Evolutionary conservation across 2,329 filamentous ascomycete species (phyloP).

Genomic region (Cephalotrichum gorgonifer): DNA sequence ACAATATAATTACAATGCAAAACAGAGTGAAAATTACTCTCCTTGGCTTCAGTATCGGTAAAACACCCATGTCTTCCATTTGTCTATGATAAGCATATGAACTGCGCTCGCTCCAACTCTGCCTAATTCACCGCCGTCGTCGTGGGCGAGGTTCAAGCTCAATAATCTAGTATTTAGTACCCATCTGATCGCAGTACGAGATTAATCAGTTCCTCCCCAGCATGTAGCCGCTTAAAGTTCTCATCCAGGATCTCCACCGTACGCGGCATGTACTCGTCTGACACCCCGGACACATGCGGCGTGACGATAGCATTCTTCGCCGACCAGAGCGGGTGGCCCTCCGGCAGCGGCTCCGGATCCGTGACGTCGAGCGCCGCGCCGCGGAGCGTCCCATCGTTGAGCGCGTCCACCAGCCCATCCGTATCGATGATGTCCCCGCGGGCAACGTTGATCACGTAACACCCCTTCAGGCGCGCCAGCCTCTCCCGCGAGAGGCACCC

Average conservation of each 20-base stretch:
- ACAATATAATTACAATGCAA: too few species aligned
- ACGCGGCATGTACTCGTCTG: conserved; percentile 15
- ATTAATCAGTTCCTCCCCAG: conserved; percentile 18
- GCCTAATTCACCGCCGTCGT: too few species aligned
- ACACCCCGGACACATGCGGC: conserved; percentile 26
- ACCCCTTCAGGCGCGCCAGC: conserved; percentile 26
- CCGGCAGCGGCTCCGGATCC: conserved; percentile 60
- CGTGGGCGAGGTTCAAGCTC: too few species aligned
- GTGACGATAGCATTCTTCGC: conserved; percentile 52
- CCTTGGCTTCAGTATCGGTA: too few species aligned
- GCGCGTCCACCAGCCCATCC: conserved; percentile 44
- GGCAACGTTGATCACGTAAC: conserved; percentile 55
- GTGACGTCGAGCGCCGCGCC: conserved; percentile 64
- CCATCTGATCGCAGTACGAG: conserved; percentile 12
- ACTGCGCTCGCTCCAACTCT: too few species aligned
- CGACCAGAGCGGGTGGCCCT: conserved; percentile 53
- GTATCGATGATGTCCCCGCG: conserved; percentile 35
- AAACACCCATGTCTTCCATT: too few species aligned
- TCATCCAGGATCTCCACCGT: conserved; percentile 15
- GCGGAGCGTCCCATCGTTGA: conserved; percentile 26
- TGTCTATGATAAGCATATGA: too few species aligned
- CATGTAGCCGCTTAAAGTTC: conserved; percentile 18
- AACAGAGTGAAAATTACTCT: too few species aligned
- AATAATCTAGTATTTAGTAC: conserved; percentile 10
- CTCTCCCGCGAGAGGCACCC: conserved; percentile 31